Base-by-base conservation (phyloP, 495 filamentous ascomycete genomes). In the Penicillium waksmanii region DNA sequence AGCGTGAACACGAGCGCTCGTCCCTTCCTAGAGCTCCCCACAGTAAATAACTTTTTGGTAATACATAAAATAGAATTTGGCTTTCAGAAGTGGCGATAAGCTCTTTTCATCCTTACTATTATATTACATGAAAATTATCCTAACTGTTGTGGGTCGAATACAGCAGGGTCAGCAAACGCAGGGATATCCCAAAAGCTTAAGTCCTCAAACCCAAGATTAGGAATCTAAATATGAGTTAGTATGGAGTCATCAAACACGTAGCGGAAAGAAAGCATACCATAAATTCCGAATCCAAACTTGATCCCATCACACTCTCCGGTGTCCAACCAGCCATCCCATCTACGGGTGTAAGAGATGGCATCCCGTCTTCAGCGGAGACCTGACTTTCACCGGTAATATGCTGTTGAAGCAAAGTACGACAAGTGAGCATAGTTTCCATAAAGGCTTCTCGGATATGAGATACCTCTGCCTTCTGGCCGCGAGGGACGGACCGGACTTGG, bases 141-240 rank as follows among this genome's bases (percentile, higher is more conserved):
- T 31, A 31, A 2, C 27, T 48, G 46, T n/a, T 10, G 46, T 3
- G 49, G 27, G 44, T 61, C 58, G n/a, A 61, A 61, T 34, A 52
- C 17, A n/a, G 19, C 34, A 8, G 18, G 13, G 50, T 62, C 54
- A 19, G 51, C 27, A 33, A 62, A 57, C 7, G 48, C 21, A 54
- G 63, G 57, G 17, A 66, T 47, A 57, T 66, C 59, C 64, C 64
- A 66, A 21, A 66, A 66, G 47, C 33, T 49, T 19, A 63, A 46
- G 13, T 54, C 60, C 5, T 63, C 60, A 33, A 57, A 52, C 3
- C 54, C 57, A 18, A 59, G 18, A 18, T 36, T 35, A n/a, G 61
- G 57, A 38, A 61, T 56, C 64, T 67, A 38, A 31, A 33, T 1
- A 25, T 55, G 23, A 60, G 44, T 57, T 25, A 36, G 17, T 15